phyloP scores from a whole-genome alignment of 2,329 filamentous ascomycete genomes.

The Fusarium longipes region DNA sequence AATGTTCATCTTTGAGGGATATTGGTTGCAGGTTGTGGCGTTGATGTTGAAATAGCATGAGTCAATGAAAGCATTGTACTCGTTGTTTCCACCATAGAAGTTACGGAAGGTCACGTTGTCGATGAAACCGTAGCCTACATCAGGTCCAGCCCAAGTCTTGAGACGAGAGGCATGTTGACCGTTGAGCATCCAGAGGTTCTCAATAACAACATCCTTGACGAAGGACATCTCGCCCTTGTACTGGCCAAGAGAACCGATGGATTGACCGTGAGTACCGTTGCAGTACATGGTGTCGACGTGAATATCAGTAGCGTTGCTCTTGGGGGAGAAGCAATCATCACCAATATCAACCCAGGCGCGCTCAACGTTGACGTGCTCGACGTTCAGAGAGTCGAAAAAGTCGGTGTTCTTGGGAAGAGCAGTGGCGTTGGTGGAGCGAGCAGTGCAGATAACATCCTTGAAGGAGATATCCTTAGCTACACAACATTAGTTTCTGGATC shows the following conservation, averaged over 20 bases:
- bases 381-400: constrained; percentile 73
- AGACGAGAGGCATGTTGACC: constrained; percentile 62
- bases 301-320: constrained; percentile 68
- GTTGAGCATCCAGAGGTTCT: constrained; percentile 68
- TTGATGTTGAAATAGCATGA: constrained; percentile 71
- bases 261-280: constrained; percentile 55
- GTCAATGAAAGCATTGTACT: constrained; percentile 68
- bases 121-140: constrained; percentile 69
- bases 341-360: constrained; percentile 64
- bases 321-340: constrained; percentile 72
- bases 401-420: constrained; percentile 68
- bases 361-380: constrained; percentile 66
- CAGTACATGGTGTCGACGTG: constrained; percentile 70
- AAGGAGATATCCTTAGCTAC: constrained; percentile 39
- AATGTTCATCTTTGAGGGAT: constrained; percentile 68
- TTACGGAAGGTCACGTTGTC: constrained; percentile 72
- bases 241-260: constrained; percentile 68
- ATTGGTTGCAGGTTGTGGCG: constrained; percentile 60
- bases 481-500: background rate
- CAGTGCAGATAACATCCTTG: constrained; percentile 41
- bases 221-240: constrained; percentile 65
- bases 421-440: constrained; percentile 39
- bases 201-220: constrained; percentile 67
- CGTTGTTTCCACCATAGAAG: constrained; percentile 68
- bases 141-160: constrained; percentile 69